Conservation (phyloP, 78 protist genomes). For the Acrasis kona region DNA sequence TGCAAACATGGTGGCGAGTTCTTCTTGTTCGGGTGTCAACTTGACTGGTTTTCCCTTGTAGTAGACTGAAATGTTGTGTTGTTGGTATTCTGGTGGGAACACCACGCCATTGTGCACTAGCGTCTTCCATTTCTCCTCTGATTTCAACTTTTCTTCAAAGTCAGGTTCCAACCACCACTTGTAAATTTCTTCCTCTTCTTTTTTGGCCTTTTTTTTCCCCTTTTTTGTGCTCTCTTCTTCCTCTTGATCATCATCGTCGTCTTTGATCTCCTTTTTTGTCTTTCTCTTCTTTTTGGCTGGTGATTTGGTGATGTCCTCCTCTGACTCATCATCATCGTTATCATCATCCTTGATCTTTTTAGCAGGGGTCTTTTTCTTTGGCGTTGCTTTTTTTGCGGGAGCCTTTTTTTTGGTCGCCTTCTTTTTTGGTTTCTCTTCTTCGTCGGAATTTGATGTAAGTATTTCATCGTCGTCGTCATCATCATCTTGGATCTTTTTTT, state of each 20-base stretch:
- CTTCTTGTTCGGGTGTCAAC: conserved; percentile 65
- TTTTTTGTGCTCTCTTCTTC: neutral
- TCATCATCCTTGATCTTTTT: neutral
- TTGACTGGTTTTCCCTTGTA: conserved; percentile 61
- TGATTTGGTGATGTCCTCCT: neutral
- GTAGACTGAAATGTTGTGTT: conserved; percentile 54
- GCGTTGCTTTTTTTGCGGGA: neutral
- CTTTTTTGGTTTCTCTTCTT: neutral
- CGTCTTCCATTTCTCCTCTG: conserved; percentile 20
- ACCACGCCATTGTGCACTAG: conserved; percentile 77
- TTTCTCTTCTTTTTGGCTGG: neutral
- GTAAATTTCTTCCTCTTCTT: neutral
- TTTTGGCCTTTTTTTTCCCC: neutral
- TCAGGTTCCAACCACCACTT: neutral
- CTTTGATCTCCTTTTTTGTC: neutral
- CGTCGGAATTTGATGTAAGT: neutral
- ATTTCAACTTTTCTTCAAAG: neutral
- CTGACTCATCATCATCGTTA: neutral
- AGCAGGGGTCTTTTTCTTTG: neutral
- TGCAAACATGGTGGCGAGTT: conserved; percentile 84
- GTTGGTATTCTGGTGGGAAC: conserved; percentile 83
- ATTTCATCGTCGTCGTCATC: neutral
- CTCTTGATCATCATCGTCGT: too few species aligned
- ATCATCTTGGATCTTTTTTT: neutral
- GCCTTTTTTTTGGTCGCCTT: neutral